Percentiles rank a stretch among this genome's conserved stretches.
Evolutionary conservation across 2,329 filamentous ascomycete species (phyloP).

Genomic region (Penicillium sp.): DNA sequence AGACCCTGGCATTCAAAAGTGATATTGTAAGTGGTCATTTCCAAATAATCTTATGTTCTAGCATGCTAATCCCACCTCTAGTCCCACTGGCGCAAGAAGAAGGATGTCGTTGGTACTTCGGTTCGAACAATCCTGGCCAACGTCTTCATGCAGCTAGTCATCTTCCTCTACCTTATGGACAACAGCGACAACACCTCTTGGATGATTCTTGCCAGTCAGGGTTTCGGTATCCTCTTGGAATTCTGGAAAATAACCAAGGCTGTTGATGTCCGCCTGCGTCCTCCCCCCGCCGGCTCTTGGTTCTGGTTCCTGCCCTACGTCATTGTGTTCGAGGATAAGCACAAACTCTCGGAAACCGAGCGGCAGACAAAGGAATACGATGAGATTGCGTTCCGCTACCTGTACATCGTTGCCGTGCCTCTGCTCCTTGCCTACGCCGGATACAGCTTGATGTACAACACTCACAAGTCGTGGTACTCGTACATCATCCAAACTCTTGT

Average conservation of each 20-base stretch:
- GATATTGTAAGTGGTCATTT: conserved; percentile 65
- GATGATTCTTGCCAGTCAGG: conserved; percentile 97
- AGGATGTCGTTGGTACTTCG: conserved; percentile 95
- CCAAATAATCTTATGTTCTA: background rate
- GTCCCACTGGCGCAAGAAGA: conserved; percentile 98
- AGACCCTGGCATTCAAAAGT: conserved; percentile 93
- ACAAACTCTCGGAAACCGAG: conserved; percentile 90
- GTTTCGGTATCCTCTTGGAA: conserved; percentile 73
- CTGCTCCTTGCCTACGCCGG: conserved; percentile 83
- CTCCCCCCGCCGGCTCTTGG: conserved; percentile 63
- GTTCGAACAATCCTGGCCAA: conserved; percentile 95
- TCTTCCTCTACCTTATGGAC: conserved; percentile 95
- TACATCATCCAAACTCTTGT: conserved; percentile 94
- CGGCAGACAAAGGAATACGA: conserved; percentile 99
- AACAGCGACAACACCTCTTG: conserved; percentile 97
- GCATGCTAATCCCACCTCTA: conserved; percentile 21
- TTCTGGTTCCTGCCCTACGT: conserved; percentile 76
- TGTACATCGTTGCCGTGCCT: conserved; percentile 88
- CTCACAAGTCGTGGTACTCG: conserved; percentile 97
- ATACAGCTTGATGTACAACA: conserved; percentile 90
- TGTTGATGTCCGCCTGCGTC: conserved; percentile 80
- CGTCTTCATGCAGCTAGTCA: conserved; percentile 93
- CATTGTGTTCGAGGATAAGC: conserved; percentile 90
- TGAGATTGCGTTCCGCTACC: conserved; percentile 94
- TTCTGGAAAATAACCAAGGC: conserved; percentile 97